Evolutionary conservation across 345 rosid genomes (phyloP).

Genomic region (Hypericum perforatum): DNA sequence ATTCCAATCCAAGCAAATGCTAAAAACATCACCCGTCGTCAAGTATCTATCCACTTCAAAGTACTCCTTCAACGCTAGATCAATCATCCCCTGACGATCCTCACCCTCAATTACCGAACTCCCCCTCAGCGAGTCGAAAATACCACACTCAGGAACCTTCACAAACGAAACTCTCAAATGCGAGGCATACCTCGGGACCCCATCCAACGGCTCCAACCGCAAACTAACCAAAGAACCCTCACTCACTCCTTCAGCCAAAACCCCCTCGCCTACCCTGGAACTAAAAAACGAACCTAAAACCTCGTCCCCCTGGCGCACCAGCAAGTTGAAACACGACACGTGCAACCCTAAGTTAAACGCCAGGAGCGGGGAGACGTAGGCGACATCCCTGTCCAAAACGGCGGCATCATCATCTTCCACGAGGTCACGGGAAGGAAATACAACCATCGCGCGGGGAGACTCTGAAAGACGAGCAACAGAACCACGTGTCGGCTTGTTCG

Average conservation of each 20-base stretch:
- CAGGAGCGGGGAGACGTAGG: slow-evolving; percentile 69
- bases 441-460: slow-evolving; percentile 33
- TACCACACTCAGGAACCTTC: slow-evolving; percentile 88
- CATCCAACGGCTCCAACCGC: slow-evolving; percentile 41
- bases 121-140: slow-evolving; percentile 50
- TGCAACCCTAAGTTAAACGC: slow-evolving; percentile 85
- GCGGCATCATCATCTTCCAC: slow-evolving; percentile 15
- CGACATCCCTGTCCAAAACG: slow-evolving; percentile 40
- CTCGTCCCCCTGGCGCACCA: slow-evolving; percentile 49
- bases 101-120: slow-evolving; percentile 59
- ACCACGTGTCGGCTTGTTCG: slow-evolving; percentile 20
- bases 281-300: slow-evolving; percentile 47
- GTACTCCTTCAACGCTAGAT: slow-evolving; percentile 62
- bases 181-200: slow-evolving; percentile 65
- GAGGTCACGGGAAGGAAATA: slow-evolving; percentile 49
- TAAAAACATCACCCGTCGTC: slow-evolving; percentile 67
- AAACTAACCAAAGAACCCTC: slow-evolving; percentile 34
- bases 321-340: slow-evolving; percentile 53
- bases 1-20: slow-evolving; percentile 49
- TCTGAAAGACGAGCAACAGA: slow-evolving; percentile 12
- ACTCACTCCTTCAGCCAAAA: slow-evolving; percentile 10
- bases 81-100: slow-evolving; percentile 78
- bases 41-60: slow-evolving; percentile 72
- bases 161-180: slow-evolving; percentile 78
- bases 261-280: slow-evolving; percentile 33